A percentile compares a stretch with the other conserved stretches of the same genome.
Evolutionary conservation across 805 yeast genomes (phyloP).

Genomic region (Gaillardinia entomophila): DNA sequence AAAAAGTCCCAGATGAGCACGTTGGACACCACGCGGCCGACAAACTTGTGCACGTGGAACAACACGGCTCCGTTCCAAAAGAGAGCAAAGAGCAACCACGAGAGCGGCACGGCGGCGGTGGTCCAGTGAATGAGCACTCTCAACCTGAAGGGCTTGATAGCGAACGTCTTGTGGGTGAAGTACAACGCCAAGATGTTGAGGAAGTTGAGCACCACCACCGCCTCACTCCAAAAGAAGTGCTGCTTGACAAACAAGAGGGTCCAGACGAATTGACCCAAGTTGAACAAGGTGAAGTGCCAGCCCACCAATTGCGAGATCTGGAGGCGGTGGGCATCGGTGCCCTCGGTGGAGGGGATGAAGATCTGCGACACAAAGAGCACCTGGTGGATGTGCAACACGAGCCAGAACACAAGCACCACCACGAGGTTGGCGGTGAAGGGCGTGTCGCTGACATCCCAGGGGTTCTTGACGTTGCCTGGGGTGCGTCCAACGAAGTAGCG

Average conservation of each 20-base stretch:
- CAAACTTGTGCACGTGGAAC: slow-evolving; percentile 54
- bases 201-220: slow-evolving; percentile 55
- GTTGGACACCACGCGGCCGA: slow-evolving; percentile 66
- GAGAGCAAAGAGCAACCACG: slow-evolving; percentile 68
- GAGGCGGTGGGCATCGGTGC: slow-evolving; percentile 9
- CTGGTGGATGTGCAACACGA: slow-evolving; percentile 47
- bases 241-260: slow-evolving; percentile 51
- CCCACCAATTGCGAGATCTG: slow-evolving; percentile 40
- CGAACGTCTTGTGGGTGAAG: slow-evolving; percentile 54
- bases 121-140: slow-evolving; percentile 63
- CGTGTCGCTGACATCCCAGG: slow-evolving; percentile 52
- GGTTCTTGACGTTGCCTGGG: slow-evolving; percentile 39
- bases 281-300: slow-evolving; percentile 60
- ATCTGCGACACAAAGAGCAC: slow-evolving; percentile 42
- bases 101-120: slow-evolving; percentile 61
- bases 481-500: slow-evolving; percentile 54
- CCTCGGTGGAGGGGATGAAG: slow-evolving; percentile 28
- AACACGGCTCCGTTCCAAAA: slow-evolving; percentile 85
- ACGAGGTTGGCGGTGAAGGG: slow-evolving; percentile 62
- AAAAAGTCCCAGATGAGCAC: slow-evolving; percentile 74
- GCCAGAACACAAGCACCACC: slow-evolving; percentile 54
- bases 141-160: slow-evolving; percentile 43
- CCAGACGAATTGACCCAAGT: slow-evolving; percentile 61
- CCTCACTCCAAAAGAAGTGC: slow-evolving; percentile 54
- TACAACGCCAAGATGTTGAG: slow-evolving; percentile 52